Conservation (phyloP, 345 rosid genomes). For the Pseudoturritis turrita region DNA sequence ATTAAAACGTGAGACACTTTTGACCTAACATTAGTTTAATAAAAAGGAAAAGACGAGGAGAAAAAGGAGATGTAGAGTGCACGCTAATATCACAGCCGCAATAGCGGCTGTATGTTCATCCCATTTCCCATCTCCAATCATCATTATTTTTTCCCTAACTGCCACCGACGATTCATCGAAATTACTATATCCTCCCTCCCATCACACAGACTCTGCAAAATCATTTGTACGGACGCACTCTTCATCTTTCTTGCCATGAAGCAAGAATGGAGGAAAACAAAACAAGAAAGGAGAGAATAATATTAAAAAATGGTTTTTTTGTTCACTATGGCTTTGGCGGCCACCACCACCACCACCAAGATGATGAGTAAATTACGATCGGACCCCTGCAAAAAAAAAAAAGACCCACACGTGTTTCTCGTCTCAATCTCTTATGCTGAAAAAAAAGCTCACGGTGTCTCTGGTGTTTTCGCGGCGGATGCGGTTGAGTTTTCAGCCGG, state of each 20-base stretch:
- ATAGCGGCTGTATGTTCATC: slow-evolving; percentile 48
- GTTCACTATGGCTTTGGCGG: slow-evolving; percentile 8
- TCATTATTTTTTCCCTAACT: slow-evolving; percentile 1
- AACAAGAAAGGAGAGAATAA: not conserved
- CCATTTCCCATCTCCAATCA: not conserved
- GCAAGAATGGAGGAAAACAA: not conserved
- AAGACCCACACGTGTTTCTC: slow-evolving; percentile 18
- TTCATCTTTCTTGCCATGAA: not conserved
- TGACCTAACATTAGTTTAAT: slow-evolving; percentile 27
- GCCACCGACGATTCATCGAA: slow-evolving; percentile 26
- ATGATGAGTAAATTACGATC: slow-evolving; percentile 36
- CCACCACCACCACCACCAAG: not conserved
- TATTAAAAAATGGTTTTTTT: not conserved
- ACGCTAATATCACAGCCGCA: slow-evolving; percentile 89
- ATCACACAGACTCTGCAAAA: not conserved
- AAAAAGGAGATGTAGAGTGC: slow-evolving; percentile 33
- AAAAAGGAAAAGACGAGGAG: not conserved
- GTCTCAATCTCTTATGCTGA: not conserved
- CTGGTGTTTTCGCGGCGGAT: slow-evolving; percentile 58
- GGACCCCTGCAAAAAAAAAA: slow-evolving; percentile 21
- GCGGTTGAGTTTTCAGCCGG: slow-evolving; percentile 67
- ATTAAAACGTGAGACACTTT: slow-evolving; percentile 26
- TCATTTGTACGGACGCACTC: slow-evolving; percentile 39
- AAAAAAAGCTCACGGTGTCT: slow-evolving; percentile 80
- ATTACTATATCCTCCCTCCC: slow-evolving; percentile 10